Evolutionary conservation across 73 alveolate species (phyloP).

Genomic region (Halteria grandinella): DNA sequence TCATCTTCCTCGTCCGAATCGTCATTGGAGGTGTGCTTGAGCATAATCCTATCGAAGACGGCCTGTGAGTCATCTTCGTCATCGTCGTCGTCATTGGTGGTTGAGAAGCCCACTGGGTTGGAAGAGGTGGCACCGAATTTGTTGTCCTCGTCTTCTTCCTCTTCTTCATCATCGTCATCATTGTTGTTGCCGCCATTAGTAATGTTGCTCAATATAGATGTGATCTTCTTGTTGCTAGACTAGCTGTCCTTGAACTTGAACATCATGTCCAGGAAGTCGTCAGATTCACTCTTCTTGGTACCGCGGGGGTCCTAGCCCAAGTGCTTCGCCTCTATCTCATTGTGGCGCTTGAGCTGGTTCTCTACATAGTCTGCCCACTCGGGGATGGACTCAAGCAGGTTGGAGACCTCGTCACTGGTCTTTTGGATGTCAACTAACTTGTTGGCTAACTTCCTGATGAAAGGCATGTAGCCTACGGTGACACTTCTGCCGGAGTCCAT

Average conservation of each 20-base stretch:
- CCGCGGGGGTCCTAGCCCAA: slow-evolving; percentile 45
- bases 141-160: slow-evolving; percentile 8
- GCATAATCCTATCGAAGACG: no score
- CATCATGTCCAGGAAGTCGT: slow-evolving; percentile 29
- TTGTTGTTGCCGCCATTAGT: no score
- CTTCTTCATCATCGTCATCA: no score
- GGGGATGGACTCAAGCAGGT: slow-evolving; percentile 39
- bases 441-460: slow-evolving; percentile 39
- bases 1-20: no score
- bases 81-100: no score
- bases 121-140: no score
- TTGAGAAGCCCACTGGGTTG: background rate
- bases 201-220: no score
- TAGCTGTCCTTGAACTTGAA: slow-evolving; percentile 22
- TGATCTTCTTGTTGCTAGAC: no score
- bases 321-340: slow-evolving; percentile 28
- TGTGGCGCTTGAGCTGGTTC: background rate
- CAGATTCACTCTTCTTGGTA: slow-evolving; percentile 1
- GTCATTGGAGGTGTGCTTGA: no score
- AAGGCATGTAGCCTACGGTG: slow-evolving; percentile 26
- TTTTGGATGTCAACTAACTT: slow-evolving; percentile 19
- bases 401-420: slow-evolving; percentile 29
- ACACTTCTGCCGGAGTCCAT: background rate
- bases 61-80: no score
- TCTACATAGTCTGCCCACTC: slow-evolving; percentile 28